phyloP scores from a whole-genome alignment of 345 rosid genomes.

The Angophora floribunda region DNA sequence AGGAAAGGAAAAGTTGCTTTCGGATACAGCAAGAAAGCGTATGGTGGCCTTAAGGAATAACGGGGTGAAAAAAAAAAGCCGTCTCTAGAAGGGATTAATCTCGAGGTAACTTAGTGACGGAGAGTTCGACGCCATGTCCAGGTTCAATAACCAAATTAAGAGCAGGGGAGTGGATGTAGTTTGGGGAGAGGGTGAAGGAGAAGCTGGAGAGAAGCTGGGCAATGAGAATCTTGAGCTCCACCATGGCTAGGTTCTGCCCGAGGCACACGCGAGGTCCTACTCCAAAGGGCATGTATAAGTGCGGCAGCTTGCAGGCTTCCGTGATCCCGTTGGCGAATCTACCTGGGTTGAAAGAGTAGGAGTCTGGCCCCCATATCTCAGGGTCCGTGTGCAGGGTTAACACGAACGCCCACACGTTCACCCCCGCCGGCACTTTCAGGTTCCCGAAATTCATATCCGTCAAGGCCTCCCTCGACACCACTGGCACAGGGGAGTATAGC shows the following conservation, averaged over 20 bases:
- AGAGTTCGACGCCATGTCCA: conserved; percentile 24
- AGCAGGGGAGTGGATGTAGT: conserved; percentile 21
- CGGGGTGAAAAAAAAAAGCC: not conserved
- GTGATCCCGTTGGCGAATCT: conserved; percentile 28
- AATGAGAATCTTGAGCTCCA: conserved; percentile 31
- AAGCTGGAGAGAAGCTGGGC: conserved; percentile 21
- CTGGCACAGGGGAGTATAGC: conserved; percentile 32
- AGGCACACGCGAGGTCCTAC: conserved; percentile 34
- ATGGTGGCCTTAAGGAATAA: not conserved
- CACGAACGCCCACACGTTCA: conserved; percentile 20
- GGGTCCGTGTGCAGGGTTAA: conserved; percentile 30
- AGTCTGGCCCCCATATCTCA: conserved; percentile 37
- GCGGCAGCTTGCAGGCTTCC: conserved; percentile 26
- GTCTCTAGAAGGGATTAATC: not conserved
- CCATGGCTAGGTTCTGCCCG: conserved; percentile 41
- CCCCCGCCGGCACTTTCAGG: conserved; percentile 21
- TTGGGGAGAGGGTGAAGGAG: conserved; percentile 20
- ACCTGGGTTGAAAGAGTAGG: conserved; percentile 19
- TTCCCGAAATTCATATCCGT: conserved; percentile 29
- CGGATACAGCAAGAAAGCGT: not conserved
- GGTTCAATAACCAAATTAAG: conserved; percentile 29
- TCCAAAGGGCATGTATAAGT: conserved; percentile 36
- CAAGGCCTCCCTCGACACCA: conserved; percentile 38
- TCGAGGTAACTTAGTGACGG: conserved; percentile 11
- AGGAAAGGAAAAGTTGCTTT: not conserved